phyloP scores from a whole-genome alignment of 1,139 yeast species.

The Yamadazyma dendronema region DNA sequence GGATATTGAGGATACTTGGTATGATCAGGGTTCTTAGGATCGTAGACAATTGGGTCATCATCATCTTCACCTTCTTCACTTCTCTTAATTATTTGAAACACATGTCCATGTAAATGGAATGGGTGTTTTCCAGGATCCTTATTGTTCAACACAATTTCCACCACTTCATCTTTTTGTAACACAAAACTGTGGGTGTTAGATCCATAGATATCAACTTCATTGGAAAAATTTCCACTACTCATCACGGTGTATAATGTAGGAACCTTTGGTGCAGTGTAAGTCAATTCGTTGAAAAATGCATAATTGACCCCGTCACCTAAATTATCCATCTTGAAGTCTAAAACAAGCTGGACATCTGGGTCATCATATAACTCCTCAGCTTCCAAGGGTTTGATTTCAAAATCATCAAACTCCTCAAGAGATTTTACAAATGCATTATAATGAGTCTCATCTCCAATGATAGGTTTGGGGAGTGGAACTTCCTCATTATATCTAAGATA shows the following conservation, averaged over 20 bases:
- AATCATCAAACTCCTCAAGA: constrained; percentile 60
- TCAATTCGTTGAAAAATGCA: constrained; percentile 83
- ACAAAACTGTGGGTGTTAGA: constrained; percentile 73
- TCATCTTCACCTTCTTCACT: constrained; percentile 33
- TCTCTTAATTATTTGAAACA: constrained; percentile 57
- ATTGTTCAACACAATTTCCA: constrained; percentile 70
- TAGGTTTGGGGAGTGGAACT: constrained; percentile 40
- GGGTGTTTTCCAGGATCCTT: constrained; percentile 79
- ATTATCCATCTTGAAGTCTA: constrained; percentile 76
- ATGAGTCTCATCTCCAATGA: constrained; percentile 11
- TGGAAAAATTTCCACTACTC: constrained; percentile 55
- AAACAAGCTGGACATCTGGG: constrained; percentile 61
- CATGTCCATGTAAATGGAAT: constrained; percentile 86
- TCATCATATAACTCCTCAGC: constrained; percentile 54
- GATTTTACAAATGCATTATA: constrained; percentile 34
- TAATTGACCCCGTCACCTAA: constrained; percentile 80
- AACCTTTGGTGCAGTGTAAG: constrained; percentile 77
- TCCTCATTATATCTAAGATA: constrained; percentile 58
- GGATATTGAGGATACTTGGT: constrained; percentile 49
- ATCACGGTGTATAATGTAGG: constrained; percentile 79
- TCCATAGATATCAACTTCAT: constrained; percentile 56
- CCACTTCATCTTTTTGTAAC: constrained; percentile 62
- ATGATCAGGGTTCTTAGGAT: constrained; percentile 31
- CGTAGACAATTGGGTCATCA: constrained; percentile 37
- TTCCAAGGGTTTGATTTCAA: constrained; percentile 56